phyloP scores from a whole-genome alignment of 352 stramenopile genomes.

The Globisporangium rhizosaccharum region DNA sequence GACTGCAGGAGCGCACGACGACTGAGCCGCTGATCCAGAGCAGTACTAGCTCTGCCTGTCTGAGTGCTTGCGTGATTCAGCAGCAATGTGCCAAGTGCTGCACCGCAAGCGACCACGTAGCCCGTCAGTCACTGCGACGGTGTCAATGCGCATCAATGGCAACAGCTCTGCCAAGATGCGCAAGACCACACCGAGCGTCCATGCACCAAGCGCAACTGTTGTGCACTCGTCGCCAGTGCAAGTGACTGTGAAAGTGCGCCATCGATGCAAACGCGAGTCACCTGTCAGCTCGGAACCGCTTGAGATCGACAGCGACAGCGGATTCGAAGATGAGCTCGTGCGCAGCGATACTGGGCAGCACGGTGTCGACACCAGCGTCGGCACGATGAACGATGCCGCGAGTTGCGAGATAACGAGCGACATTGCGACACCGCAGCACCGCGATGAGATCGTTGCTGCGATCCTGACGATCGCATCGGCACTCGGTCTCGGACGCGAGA shows the following conservation, averaged over 20 bases:
- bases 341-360: background rate
- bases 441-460: slow-evolving; percentile 59
- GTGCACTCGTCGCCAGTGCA: slow-evolving; percentile 4
- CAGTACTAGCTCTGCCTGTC: too few species aligned
- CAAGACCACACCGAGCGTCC: background rate
- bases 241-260: background rate
- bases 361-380: background rate
- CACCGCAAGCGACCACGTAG: slow-evolving; percentile 13
- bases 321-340: background rate
- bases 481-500: slow-evolving; percentile 50
- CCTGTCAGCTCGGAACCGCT: background rate
- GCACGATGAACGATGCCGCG: slow-evolving; percentile 2
- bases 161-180: slow-evolving; percentile 3
- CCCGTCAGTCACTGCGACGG: background rate
- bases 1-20: background rate
- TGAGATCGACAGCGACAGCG: background rate
- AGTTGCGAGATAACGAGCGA: slow-evolving; percentile 11
- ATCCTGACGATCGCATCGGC: slow-evolving; percentile 63
- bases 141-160: background rate
- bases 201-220: background rate
- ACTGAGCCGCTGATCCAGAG: background rate
- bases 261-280: background rate
- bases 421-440: slow-evolving; percentile 28
- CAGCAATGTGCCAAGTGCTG: slow-evolving; percentile 12
- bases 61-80: background rate